These are phyloP conservation scores for Diaporthe citriasiana DNA, from an alignment of 2,329 filamentous ascomycete species.

Conservation along the genomic window DNA sequence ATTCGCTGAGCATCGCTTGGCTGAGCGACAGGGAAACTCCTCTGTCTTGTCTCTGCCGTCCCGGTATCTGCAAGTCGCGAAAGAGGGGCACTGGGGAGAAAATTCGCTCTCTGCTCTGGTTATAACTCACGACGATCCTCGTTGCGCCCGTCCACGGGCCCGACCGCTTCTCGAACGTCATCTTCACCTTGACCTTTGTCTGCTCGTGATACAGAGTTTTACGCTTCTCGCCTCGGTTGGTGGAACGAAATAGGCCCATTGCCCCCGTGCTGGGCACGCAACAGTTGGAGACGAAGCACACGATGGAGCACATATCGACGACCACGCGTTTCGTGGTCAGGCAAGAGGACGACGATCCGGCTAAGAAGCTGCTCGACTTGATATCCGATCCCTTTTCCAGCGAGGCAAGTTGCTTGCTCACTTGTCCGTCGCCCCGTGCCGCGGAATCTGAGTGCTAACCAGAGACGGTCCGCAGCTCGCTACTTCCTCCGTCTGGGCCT, in stretches of 20 bases:
- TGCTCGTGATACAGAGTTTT: not conserved
- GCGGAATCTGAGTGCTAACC: constrained; percentile 35
- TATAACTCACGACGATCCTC: not conserved
- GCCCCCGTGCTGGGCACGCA: constrained; percentile 35
- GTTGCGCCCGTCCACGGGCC: not conserved
- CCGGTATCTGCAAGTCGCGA: constrained; percentile 3
- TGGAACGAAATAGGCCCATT: constrained; percentile 22
- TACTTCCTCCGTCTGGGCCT: constrained; percentile 78
- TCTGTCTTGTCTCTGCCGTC: constrained; percentile 14
- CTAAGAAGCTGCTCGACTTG: constrained; percentile 61
- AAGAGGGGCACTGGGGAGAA: constrained; percentile 26
- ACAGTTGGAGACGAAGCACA: constrained; percentile 35
- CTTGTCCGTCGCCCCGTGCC: constrained; percentile 32
- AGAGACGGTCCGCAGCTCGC: constrained; percentile 54
- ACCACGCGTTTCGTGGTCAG: constrained; percentile 40
- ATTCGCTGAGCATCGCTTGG: not conserved
- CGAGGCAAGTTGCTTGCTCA: constrained; percentile 54
- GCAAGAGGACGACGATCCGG: constrained; percentile 49
- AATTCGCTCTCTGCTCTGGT: constrained; percentile 2
- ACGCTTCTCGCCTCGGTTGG: not conserved
- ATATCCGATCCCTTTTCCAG: constrained; percentile 65
- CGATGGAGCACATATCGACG: constrained; percentile 34
- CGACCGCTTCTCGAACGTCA: constrained; percentile 7
- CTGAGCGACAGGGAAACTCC: constrained; percentile 13
- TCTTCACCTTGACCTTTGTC: not conserved